These are phyloP conservation scores for Incumbomyces lentus DNA, from an alignment of 2,329 filamentous ascomycete species.

Conservation along the genomic window DNA sequence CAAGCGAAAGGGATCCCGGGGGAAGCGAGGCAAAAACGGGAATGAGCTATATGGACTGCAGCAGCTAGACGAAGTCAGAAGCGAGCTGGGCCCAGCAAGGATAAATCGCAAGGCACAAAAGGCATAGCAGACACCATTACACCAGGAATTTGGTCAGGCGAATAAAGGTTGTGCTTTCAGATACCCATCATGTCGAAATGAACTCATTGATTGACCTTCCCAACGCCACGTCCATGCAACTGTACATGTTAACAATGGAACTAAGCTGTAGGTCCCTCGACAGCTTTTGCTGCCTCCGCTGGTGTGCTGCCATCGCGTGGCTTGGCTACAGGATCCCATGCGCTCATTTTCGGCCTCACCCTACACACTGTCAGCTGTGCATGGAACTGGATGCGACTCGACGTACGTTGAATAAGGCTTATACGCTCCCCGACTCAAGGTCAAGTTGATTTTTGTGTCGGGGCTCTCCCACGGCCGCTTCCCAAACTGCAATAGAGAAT, in stretches of 20 bases:
- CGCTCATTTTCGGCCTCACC: constrained; percentile 26
- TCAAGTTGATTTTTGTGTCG: constrained; percentile 64
- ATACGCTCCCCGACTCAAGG: constrained; percentile 66
- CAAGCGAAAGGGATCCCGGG: constrained; percentile 35
- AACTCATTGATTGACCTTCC: background rate
- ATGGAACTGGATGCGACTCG: too few species aligned
- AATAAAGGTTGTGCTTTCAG: background rate
- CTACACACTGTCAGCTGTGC: constrained; percentile 14
- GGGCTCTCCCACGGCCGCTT: constrained; percentile 65
- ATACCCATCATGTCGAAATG: background rate
- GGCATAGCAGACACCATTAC: constrained; percentile 8
- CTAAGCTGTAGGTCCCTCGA: background rate
- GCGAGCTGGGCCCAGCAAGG: constrained; percentile 65
- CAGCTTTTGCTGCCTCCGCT: constrained; percentile 1
- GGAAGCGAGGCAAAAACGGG: constrained; percentile 64
- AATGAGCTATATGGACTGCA: constrained; percentile 71
- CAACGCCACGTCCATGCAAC: constrained; percentile 2
- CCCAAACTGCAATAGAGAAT: constrained; percentile 58
- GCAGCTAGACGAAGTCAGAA: constrained; percentile 82
- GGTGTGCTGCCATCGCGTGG: constrained; percentile 18
- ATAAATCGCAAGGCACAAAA: constrained; percentile 34
- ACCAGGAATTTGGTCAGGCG: background rate
- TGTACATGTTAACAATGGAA: background rate
- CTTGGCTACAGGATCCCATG: constrained; percentile 27
- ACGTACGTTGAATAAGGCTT: constrained; percentile 91